These are phyloP conservation scores for Cornus controversa DNA, from an alignment of 148 eudicot species.

Conservation along the genomic window DNA sequence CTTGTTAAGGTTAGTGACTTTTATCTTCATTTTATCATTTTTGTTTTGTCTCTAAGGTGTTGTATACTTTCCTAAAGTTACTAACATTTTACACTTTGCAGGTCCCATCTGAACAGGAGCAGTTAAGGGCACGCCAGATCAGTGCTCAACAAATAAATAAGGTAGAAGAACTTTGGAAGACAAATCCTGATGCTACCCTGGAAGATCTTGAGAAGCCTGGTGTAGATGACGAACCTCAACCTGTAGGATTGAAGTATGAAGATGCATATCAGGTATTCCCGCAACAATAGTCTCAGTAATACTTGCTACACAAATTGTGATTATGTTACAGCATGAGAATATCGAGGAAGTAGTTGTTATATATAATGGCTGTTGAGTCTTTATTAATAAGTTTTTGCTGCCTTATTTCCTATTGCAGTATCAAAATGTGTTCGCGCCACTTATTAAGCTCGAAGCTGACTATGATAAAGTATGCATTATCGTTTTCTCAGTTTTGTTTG, in stretches of 20 bases:
- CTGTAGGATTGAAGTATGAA: constrained; percentile 86
- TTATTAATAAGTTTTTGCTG: background rate
- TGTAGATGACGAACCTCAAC: constrained; percentile 98
- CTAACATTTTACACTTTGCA: constrained; percentile 24
- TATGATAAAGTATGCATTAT: constrained; percentile 74
- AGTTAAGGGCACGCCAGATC: constrained; percentile 94
- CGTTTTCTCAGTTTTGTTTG: background rate
- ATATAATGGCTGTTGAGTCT: background rate
- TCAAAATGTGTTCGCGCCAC: constrained; percentile 98
- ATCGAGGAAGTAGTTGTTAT: background rate
- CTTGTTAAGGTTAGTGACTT: constrained; percentile 70
- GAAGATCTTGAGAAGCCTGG: constrained; percentile 99
- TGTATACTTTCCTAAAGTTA: background rate
- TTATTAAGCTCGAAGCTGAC: constrained; percentile 98
- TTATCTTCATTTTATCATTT: too few relatives aligned
- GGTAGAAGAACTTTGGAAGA: constrained; percentile 98
- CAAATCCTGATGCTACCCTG: constrained; percentile 94
- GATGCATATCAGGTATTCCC: constrained; percentile 89
- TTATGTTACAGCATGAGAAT: background rate
- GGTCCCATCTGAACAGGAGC: constrained; percentile 99
- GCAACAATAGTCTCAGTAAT: too few relatives aligned
- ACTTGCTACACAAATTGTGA: background rate
- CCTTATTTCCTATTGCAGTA: constrained; percentile 55
- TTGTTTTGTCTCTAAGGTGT: background rate
- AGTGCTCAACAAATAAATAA: constrained; percentile 98